A percentile compares a stretch with the other conserved stretches of the same genome.
These are phyloP conservation scores for Venturia oleaginea DNA, from an alignment of 2,329 filamentous ascomycete genomes.

Conservation along the genomic window DNA sequence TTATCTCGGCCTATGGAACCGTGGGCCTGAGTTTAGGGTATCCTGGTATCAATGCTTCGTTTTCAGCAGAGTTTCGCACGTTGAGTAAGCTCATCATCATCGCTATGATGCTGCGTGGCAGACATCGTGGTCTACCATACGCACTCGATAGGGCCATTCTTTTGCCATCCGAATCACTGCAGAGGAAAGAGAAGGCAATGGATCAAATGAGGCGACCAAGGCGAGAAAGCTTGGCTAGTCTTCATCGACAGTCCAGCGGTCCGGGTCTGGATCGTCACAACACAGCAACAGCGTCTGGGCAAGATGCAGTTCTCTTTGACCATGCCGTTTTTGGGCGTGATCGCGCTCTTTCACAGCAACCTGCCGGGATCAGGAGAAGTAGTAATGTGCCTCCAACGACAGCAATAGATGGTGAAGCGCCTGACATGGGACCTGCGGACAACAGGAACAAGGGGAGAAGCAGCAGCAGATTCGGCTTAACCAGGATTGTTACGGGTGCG, in stretches of 20 bases:
- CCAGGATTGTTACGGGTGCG: constrained; percentile 14
- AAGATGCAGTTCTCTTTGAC: neutral
- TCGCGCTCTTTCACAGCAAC: neutral
- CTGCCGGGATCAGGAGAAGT: neutral
- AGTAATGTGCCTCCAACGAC: neutral
- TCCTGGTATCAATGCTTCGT: constrained; percentile 62
- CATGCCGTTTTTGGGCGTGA: neutral
- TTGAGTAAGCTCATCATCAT: constrained; percentile 59
- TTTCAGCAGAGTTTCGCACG: constrained; percentile 71
- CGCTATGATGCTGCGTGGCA: constrained; percentile 57
- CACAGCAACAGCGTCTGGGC: neutral
- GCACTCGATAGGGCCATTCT: constrained; percentile 62
- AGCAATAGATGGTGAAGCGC: neutral
- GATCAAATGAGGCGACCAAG: neutral
- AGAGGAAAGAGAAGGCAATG: constrained; percentile 23
- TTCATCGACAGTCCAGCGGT: neutral
- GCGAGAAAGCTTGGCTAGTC: constrained; percentile 5
- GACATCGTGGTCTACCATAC: constrained; percentile 57
- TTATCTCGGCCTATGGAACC: constrained; percentile 55
- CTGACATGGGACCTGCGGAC: constrained; percentile 4
- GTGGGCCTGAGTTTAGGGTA: constrained; percentile 88
- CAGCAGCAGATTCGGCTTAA: constrained; percentile 13
- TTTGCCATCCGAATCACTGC: constrained; percentile 55
- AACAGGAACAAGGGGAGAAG: constrained; percentile 15
- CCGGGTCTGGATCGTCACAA: neutral